Percentiles rank a stretch among this genome's conserved stretches.
Evolutionary conservation across 306 rosid genomes (phyloP).

Genomic region (Vigna angularis): DNA sequence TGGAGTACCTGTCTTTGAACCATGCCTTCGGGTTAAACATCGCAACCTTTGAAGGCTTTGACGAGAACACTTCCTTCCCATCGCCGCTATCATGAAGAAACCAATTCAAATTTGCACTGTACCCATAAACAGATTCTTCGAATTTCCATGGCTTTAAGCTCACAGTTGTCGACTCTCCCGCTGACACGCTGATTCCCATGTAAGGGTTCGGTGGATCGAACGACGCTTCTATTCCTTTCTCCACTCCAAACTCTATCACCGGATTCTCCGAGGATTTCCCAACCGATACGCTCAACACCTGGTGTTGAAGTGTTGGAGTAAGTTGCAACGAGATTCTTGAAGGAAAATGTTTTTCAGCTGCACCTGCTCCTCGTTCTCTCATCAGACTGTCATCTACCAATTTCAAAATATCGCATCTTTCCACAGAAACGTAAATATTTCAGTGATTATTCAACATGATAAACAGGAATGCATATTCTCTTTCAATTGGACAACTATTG

Average conservation of each 20-base stretch:
- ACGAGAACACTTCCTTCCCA: slow-evolving; percentile 80
- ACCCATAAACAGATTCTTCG: slow-evolving; percentile 77
- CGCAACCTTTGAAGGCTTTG: slow-evolving; percentile 74
- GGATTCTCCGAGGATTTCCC: slow-evolving; percentile 92
- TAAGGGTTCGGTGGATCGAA: slow-evolving; percentile 68
- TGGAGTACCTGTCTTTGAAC: slow-evolving; percentile 81
- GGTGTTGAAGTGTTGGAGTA: slow-evolving; percentile 71
- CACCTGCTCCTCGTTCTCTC: slow-evolving; percentile 77
- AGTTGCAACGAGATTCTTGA: slow-evolving; percentile 80
- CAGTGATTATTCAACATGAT: background rate
- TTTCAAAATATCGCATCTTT: slow-evolving; percentile 70
- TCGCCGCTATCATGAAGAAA: slow-evolving; percentile 75
- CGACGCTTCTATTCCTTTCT: slow-evolving; percentile 75
- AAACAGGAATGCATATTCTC: background rate
- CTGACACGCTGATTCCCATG: slow-evolving; percentile 66
- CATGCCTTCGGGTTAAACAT: slow-evolving; percentile 80
- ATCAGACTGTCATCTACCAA: slow-evolving; percentile 73
- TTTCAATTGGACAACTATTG: no score
- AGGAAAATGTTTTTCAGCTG: slow-evolving; percentile 82
- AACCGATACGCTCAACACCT: slow-evolving; percentile 74
- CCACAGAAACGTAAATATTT: background rate
- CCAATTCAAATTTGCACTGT: slow-evolving; percentile 85
- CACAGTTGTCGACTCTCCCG: slow-evolving; percentile 67
- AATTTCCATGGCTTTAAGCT: slow-evolving; percentile 91
- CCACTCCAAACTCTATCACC: slow-evolving; percentile 60